A percentile compares a stretch with the other conserved stretches of the same genome.
Conservation (phyloP, 768 basidiomycete species). For the Polyporus arcularius region DNA sequence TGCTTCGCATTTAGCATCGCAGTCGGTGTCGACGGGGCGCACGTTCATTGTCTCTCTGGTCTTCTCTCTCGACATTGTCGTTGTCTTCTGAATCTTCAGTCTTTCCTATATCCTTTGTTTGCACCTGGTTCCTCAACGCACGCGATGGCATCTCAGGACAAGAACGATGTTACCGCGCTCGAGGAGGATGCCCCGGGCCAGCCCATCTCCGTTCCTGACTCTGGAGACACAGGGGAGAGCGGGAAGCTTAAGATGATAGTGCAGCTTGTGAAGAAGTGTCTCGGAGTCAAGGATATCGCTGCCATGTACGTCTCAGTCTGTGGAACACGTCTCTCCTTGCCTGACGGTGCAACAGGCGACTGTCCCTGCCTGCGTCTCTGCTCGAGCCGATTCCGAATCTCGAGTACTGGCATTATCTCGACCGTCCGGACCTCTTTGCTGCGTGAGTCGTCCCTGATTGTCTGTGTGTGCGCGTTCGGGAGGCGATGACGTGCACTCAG, state of each 20-base stretch:
- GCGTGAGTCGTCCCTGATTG: conserved; percentile 58
- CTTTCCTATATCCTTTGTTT: not conserved
- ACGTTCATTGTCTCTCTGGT: conserved; percentile 14
- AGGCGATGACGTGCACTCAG: conserved; percentile 39
- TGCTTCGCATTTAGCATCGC: not conserved
- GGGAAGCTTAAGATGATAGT: conserved; percentile 95
- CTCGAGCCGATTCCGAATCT: conserved; percentile 94
- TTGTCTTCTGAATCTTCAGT: not conserved
- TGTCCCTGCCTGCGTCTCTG: conserved; percentile 90
- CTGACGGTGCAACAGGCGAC: conserved; percentile 55
- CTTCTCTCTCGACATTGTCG: not conserved
- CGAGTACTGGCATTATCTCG: conserved; percentile 94
- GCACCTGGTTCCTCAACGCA: not conserved
- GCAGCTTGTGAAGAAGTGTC: conserved; percentile 84
- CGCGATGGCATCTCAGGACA: conserved; percentile 12
- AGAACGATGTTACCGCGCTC: conserved; percentile 15
- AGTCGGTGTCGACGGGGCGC: not conserved
- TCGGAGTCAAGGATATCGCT: conserved; percentile 95
- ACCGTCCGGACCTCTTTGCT: conserved; percentile 88
- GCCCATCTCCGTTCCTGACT: conserved; percentile 69
- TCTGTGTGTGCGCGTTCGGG: not conserved
- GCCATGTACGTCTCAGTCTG: conserved; percentile 66
- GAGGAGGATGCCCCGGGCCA: conserved; percentile 36
- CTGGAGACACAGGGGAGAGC: conserved; percentile 76
- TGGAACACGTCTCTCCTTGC: conserved; percentile 6